Base-by-base conservation (phyloP, 2,329 filamentous ascomycete species). In the Blumeria graminis region DNA sequence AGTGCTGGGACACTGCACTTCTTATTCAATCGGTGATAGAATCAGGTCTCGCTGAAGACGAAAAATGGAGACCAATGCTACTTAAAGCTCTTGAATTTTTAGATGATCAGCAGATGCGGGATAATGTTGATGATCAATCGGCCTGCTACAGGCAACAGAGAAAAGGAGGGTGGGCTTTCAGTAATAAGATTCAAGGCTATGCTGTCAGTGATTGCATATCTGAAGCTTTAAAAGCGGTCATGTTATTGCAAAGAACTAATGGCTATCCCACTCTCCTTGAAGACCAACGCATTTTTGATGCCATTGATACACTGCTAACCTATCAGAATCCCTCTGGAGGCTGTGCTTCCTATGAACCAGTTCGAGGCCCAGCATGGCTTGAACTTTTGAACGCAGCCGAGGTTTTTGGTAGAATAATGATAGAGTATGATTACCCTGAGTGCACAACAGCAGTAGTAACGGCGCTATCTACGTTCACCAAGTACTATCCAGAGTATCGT, bases 381-480 rank as follows among this genome's bases (percentile, higher is more conserved):
- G 92, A 98, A 68, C 75, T 81, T 67, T 76, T 98, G 46, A 98
- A 98, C 65, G 90, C 90, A 0, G 92, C 92, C 1, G 92, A 98
- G 67, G 89, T 98, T 0, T 98, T 98, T 68, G 89, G 87, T 13
- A 78, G 82, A 18, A 98, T 98, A 70, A 98, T 98, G 92, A 83
- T 98, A 56, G 90, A 96, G 66, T 98, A 98, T 68, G 87, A 94
- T 67, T 96, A 98, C 65, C 88, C 90, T 0, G 92, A 98, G 69
- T 98, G 92, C 72, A 98, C 92, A 0, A 96, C 92, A 1, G 89
- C 92, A 0, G 87, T 88, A 34, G 84, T 98, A 3, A 95, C 86
- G 1, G 88, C 86, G 0, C 73, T 98, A 18, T 84, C 82, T 4
- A 74, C 90, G 1, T 96, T 96, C 72, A 77, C 78, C 61, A 76